Base-by-base conservation (phyloP, 495 filamentous ascomycete genomes). In the Aspergillus taichungensis region DNA sequence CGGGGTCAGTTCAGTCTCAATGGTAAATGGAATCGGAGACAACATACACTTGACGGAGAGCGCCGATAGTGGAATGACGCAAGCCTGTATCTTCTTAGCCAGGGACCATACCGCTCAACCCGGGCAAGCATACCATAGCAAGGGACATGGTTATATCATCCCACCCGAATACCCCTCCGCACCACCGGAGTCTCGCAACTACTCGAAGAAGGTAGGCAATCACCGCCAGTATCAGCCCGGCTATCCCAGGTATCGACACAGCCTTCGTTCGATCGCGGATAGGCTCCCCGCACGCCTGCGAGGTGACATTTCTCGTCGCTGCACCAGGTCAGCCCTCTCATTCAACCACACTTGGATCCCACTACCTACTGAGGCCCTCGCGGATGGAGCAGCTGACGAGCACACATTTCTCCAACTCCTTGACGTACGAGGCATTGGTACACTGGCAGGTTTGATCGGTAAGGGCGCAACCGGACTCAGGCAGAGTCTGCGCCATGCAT, bases 251-350 rank as follows among this genome's bases (percentile, higher is more conserved):
- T 37, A 46, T 43, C 6, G 54, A 63, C n/a, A 65, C 57, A 30
- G 43, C 7, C 12, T 51, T 46, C 6, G 51, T 61, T 32, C 52
- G 40, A 47, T 65, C 50, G 10, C 62, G 46, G 6, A 63, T 39
- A 5, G 62, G 62, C 6, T 47, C 55, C 8, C 47, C 50, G 40
- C 62, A 65, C 18, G 52, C 49, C 12, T 54, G 49, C 12, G 48
- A 37, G 0, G 62, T 63, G 37, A 65, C 57, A 50, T 65, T 65
- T 55, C 61, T 65, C 6, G 62, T 63, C 14, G 57, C 60, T 59
- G 37, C 10, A 6, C 3, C 6, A 11, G 10, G 18, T 8, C 10
- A 24, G 18, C 18, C 18, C 18, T 24, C 18, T 24, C 1, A 24
- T 24, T 4, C 18, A 24, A 24, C 18, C 18, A 24, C 18, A 24